A percentile compares a stretch with the other conserved stretches of the same genome.
Conservation (phyloP, 2,329 filamentous ascomycete species). For the Phialophora macrospora region DNA sequence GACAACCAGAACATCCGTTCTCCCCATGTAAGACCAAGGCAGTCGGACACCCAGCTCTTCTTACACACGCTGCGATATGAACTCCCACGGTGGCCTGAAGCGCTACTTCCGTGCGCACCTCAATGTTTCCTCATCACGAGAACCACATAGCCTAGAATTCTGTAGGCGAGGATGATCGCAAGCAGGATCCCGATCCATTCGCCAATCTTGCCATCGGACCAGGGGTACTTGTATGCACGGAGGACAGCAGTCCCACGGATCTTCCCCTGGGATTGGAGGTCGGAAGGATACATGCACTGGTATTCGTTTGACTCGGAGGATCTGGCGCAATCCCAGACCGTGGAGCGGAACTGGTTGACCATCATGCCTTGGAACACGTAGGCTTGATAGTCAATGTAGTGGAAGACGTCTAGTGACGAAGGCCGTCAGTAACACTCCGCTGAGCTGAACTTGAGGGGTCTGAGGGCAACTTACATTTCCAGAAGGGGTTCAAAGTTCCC, state of each 20-base stretch:
- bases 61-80: not conserved
- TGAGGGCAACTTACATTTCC: conserved; percentile 53
- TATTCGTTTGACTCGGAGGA: conserved; percentile 51
- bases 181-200: conserved; percentile 79
- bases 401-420: conserved; percentile 67
- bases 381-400: conserved; percentile 79
- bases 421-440: not conserved
- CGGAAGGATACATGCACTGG: conserved; percentile 72
- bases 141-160: conserved; percentile 56
- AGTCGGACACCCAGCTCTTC: not conserved
- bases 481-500: conserved; percentile 77
- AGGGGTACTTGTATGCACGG: conserved; percentile 69
- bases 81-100: not conserved
- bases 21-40: not conserved
- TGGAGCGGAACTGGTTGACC: conserved; percentile 78
- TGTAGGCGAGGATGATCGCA: conserved; percentile 74
- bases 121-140: conserved; percentile 29
- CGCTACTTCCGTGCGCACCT: not conserved
- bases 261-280: conserved; percentile 66
- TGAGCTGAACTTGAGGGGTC: not conserved
- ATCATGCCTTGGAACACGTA: conserved; percentile 94
- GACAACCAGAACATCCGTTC: too few species aligned
- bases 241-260: conserved; percentile 75
- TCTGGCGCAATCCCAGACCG: conserved; percentile 65
- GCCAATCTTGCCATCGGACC: conserved; percentile 64